phyloP scores from a whole-genome alignment of 1,284 basidiomycete genomes.

The Pascua guehoae region DNA sequence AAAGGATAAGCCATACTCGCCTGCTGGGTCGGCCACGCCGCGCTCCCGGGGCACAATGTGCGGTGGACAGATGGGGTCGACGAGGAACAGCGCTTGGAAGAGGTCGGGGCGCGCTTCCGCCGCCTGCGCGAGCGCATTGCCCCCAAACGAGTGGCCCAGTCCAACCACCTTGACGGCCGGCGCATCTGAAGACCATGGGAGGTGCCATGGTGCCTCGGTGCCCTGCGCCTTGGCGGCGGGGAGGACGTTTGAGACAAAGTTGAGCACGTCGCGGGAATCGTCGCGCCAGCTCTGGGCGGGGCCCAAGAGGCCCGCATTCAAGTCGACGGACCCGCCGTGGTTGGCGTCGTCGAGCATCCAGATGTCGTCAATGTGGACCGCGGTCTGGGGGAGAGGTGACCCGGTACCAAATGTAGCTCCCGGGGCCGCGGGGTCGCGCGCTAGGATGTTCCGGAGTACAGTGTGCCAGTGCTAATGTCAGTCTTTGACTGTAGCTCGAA shows the following conservation, averaged over 20 bases:
- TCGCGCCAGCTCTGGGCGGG: slow-evolving; percentile 41
- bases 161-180: slow-evolving; percentile 12
- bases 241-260: slow-evolving; percentile 51
- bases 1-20: slow-evolving; percentile 14
- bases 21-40: background rate
- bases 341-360: slow-evolving; percentile 74
- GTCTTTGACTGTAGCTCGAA: background rate
- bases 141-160: slow-evolving; percentile 11
- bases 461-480: slow-evolving; percentile 57
- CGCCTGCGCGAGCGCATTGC: slow-evolving; percentile 49
- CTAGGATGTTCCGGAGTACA: slow-evolving; percentile 54
- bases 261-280: slow-evolving; percentile 41
- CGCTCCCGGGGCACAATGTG: background rate
- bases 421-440: background rate
- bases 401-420: slow-evolving; percentile 6
- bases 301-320: slow-evolving; percentile 60
- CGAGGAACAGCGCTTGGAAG: slow-evolving; percentile 69
- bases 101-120: slow-evolving; percentile 63
- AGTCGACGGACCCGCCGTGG: slow-evolving; percentile 67
- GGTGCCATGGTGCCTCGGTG: slow-evolving; percentile 5
- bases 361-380: slow-evolving; percentile 61
- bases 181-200: slow-evolving; percentile 6
- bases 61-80: slow-evolving; percentile 61
- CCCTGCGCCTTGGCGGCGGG: slow-evolving; percentile 28
- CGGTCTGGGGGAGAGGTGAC: background rate